Conservation (phyloP, 768 basidiomycete species). For the Leccinum broughii region DNA sequence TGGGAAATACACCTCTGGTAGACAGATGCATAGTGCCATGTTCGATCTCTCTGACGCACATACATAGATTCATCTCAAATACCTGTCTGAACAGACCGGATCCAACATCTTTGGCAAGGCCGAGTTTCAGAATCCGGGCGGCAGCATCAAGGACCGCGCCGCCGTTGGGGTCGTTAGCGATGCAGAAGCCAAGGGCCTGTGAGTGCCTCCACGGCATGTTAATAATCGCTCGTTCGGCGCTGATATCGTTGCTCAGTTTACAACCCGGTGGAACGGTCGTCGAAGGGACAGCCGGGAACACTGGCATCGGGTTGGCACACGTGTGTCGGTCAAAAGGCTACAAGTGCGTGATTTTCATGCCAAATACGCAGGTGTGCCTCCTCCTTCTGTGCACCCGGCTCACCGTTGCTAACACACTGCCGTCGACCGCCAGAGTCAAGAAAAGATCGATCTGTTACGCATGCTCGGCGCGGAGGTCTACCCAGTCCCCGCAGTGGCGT, state of each 20-base stretch:
- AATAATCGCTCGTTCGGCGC: neutral
- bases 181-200: constrained; percentile 85
- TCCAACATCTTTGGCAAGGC: constrained; percentile 91
- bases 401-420: neutral
- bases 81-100: constrained; percentile 80
- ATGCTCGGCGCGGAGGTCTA: constrained; percentile 98
- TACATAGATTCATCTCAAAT: constrained; percentile 64
- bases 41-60: constrained; percentile 4
- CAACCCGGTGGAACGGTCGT: constrained; percentile 95
- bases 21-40: constrained; percentile 18
- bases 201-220: constrained; percentile 29
- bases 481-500: constrained; percentile 95
- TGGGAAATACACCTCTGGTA: constrained; percentile 94
- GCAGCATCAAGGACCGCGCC: constrained; percentile 96
- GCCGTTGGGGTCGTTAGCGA: constrained; percentile 85
- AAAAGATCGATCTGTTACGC: constrained; percentile 95
- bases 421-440: constrained; percentile 70
- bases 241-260: constrained; percentile 49
- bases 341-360: constrained; percentile 99
- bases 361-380: constrained; percentile 75
- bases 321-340: constrained; percentile 93
- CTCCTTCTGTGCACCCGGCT: neutral
- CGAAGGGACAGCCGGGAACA: constrained; percentile 98
- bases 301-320: constrained; percentile 93
- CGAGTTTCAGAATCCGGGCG: constrained; percentile 98